Percentiles rank a stretch among this genome's conserved stretches.
These are phyloP conservation scores for Termitomyces titanicus DNA, from an alignment of 768 basidiomycete genomes.

Conservation along the genomic window DNA sequence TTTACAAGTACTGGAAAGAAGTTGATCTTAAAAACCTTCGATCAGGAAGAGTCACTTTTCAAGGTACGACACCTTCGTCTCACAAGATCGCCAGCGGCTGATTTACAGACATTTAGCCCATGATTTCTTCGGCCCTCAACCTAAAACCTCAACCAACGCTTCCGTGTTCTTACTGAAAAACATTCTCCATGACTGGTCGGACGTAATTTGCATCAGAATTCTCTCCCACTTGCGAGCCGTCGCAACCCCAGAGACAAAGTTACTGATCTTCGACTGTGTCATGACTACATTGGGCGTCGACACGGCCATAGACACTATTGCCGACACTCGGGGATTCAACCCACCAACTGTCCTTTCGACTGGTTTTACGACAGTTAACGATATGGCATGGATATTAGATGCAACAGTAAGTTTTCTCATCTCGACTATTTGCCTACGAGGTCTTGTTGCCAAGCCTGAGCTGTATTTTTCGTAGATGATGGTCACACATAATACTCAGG, in stretches of 20 bases:
- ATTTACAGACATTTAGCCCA: conserved; percentile 16
- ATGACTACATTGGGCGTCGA: conserved; percentile 33
- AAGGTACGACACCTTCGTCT: conserved; percentile 16
- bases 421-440: neutral
- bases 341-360: conserved; percentile 3
- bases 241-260: conserved; percentile 30
- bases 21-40: conserved; percentile 21
- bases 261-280: conserved; percentile 40
- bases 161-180: conserved; percentile 53
- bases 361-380: conserved; percentile 7
- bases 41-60: conserved; percentile 23
- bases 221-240: conserved; percentile 33
- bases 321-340: conserved; percentile 1
- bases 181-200: conserved; percentile 66
- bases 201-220: conserved; percentile 34
- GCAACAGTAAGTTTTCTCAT: conserved; percentile 1
- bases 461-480: conserved; percentile 8
- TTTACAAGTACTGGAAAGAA: conserved; percentile 13
- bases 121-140: conserved; percentile 40
- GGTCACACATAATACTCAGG: conserved; percentile 12
- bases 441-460: neutral
- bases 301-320: conserved; percentile 10
- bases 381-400: conserved; percentile 7
- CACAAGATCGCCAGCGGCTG: neutral
- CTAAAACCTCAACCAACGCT: conserved; percentile 31